A percentile compares a stretch with the other conserved stretches of the same genome.
These are phyloP conservation scores for Hygrocybe punicea DNA, from an alignment of 768 basidiomycete species.

Conservation along the genomic window DNA sequence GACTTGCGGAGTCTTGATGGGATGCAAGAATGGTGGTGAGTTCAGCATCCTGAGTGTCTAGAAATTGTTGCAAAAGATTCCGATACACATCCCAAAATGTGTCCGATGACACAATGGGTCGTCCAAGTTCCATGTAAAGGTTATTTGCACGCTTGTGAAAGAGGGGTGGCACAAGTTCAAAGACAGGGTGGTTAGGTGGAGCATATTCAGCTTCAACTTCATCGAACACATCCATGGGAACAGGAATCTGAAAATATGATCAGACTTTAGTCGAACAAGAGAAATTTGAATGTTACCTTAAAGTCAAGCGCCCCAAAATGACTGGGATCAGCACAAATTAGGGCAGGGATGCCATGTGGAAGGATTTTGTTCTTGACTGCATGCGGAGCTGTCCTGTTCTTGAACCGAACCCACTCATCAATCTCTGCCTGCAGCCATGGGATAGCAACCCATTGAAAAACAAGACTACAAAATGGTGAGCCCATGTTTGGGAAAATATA, in stretches of 20 bases:
- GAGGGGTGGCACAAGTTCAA: constrained; percentile 33
- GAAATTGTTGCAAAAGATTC: neutral
- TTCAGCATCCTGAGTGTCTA: neutral
- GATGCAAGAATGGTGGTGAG: neutral
- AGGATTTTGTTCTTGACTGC: constrained; percentile 35
- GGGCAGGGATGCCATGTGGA: constrained; percentile 38
- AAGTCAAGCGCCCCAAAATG: constrained; percentile 31
- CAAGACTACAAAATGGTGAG: constrained; percentile 26
- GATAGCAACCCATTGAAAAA: constrained; percentile 41
- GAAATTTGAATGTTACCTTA: constrained; percentile 23
- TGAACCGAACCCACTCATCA: constrained; percentile 23
- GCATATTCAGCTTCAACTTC: constrained; percentile 26
- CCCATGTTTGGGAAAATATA: neutral
- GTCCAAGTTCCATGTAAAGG: neutral
- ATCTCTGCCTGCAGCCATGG: constrained; percentile 42
- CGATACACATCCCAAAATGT: neutral
- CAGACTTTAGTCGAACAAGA: neutral
- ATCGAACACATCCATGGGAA: constrained; percentile 17
- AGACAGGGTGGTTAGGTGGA: constrained; percentile 32
- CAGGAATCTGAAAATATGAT: constrained; percentile 20
- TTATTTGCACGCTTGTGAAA: neutral
- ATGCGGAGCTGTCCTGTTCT: constrained; percentile 22
- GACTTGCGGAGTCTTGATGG: neutral
- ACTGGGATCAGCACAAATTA: constrained; percentile 31
- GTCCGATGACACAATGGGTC: neutral